phyloP scores from a whole-genome alignment of 345 rosid species.

The Citropsis articulata region DNA sequence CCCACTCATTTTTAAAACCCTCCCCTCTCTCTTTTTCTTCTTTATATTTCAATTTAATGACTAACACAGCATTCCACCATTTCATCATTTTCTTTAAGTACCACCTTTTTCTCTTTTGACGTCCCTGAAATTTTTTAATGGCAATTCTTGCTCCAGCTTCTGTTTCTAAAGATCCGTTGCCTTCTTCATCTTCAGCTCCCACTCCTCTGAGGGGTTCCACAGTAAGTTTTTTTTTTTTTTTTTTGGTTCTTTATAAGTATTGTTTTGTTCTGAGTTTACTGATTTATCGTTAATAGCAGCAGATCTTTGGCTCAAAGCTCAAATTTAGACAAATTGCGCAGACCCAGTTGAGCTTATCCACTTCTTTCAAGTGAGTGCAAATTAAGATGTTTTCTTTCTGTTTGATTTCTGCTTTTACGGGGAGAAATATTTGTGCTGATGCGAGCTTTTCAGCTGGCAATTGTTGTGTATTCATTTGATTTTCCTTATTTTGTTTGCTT shows the following conservation, averaged over 20 bases:
- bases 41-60: neutral
- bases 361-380: slow-evolving; percentile 35
- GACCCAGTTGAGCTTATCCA: slow-evolving; percentile 27
- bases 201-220: neutral
- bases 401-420: neutral
- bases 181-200: neutral
- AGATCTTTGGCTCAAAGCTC: slow-evolving; percentile 34
- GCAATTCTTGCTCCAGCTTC: neutral
- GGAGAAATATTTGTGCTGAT: no score
- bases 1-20: neutral
- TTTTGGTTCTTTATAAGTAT: neutral
- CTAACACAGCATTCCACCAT: neutral
- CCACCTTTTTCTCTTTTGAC: neutral
- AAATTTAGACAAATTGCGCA: slow-evolving; percentile 25
- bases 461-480: neutral
- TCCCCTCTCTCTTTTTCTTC: neutral
- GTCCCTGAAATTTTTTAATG: neutral
- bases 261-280: slow-evolving; percentile 2
- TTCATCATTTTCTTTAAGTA: neutral
- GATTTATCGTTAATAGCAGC: slow-evolving; percentile 10
- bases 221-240: neutral
- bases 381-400: neutral
- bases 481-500: neutral
- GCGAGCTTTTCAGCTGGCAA: neutral
- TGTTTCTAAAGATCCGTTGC: neutral